These are phyloP conservation scores for Erigeron philadelphicus DNA, from an alignment of 140 eudicot species.

Conservation along the genomic window DNA sequence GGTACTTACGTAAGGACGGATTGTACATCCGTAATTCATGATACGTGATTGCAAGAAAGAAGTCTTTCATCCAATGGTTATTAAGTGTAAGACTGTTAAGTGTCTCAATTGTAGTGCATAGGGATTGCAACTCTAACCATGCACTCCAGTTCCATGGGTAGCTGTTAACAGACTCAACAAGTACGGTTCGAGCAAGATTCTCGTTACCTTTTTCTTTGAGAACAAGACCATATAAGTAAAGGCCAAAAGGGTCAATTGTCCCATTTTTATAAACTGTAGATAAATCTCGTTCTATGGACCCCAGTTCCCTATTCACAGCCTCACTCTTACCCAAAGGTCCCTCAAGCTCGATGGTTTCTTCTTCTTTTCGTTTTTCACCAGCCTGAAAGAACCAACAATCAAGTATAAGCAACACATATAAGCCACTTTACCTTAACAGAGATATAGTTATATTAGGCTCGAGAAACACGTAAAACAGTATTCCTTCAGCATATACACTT, in stretches of 20 bases:
- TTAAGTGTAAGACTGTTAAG: conserved; percentile 66
- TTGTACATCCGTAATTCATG: conserved; percentile 81
- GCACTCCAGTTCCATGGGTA: conserved; percentile 99
- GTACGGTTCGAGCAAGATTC: conserved; percentile 56
- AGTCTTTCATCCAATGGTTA: conserved; percentile 96
- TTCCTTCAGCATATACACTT: neutral
- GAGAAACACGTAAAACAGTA: neutral
- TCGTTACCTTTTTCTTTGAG: conserved; percentile 88
- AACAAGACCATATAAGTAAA: conserved; percentile 87
- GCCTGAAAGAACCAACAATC: conserved; percentile 40
- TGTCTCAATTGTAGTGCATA: conserved; percentile 67
- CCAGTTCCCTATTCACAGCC: conserved; percentile 63
- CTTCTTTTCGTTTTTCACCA: conserved; percentile 97
- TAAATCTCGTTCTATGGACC: conserved; percentile 76
- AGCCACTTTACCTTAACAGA: neutral
- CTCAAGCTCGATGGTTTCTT: conserved; percentile 86
- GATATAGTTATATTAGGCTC: neutral
- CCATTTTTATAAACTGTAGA: conserved; percentile 58
- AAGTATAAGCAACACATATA: neutral
- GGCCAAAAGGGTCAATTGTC: conserved; percentile 67
- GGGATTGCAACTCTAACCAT: conserved; percentile 70
- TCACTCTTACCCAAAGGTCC: conserved; percentile 83
- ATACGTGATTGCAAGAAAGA: conserved; percentile 72
- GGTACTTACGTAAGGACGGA: conserved; percentile 70
- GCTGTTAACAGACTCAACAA: conserved; percentile 78